Evolutionary conservation across 371 early-diverging fungal genomes (phyloP), one percentile per base, ranked within the genome.

Genomic region (Mortierella sp.): DNA sequence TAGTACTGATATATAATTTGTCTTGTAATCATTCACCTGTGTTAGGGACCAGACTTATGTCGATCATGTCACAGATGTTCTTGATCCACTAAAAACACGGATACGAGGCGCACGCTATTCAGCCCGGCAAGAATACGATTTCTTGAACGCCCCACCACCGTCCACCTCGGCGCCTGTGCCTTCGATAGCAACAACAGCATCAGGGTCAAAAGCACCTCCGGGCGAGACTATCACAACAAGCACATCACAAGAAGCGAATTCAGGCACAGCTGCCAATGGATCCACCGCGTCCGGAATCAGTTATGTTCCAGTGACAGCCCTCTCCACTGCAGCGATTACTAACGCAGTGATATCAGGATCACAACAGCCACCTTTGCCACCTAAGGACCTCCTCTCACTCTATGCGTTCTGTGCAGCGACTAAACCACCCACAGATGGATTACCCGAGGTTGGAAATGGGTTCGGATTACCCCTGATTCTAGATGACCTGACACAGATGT

Each of bases 41-140:
- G n/a, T 34, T 76, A 87, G 87, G 19, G 92, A 93, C 55, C 90
- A 91, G 65, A 75, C 83, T n/a, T 93, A 93, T 79, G 92, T 93
- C 15, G 87, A 89, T 34, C 86, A 84, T 67, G 92, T 93, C 2
- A 85, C 89, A 3, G 72, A 78, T n/a, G 89, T 88, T 6, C 70
- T 93, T 31, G 91, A 93, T 63, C 91, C 90, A 21, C 70, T 79
- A 41, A 82, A 85, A 24, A 82, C 79, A 2, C 63, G 86, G 26
- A 89, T 93, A 52, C 82, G 86, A 44, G 92, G 92, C 23, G 80
- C 86, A 39, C 65, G 80, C 6, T 91, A 93, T 69, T 90, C 90
- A n/a, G 94, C 94, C 0, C 80, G 94, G 15, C 83, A 79, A 24
- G 94, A 93, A 69, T 90, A 88, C 61, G 85, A 91, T 27, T 85